Conservation (phyloP, 257 asterid species). For the Striga asiatica region DNA sequence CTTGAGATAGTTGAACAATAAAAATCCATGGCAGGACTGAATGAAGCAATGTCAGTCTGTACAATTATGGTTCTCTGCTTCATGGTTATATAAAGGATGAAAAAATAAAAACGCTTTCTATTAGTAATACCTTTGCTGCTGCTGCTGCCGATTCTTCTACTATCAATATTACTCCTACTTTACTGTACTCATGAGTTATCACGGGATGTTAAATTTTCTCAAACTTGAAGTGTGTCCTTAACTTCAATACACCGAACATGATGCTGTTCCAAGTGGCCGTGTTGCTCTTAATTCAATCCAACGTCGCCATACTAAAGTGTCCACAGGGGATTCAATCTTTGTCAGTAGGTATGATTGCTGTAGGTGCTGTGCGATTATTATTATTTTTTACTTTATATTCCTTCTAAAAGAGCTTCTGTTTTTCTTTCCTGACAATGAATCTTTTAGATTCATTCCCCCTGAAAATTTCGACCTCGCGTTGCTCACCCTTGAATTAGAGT, state of each 20-base stretch:
- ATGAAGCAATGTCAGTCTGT: not conserved
- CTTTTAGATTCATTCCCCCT: constrained; percentile 62
- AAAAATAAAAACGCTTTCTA: no score
- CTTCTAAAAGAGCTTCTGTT: no score
- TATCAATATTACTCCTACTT: not conserved
- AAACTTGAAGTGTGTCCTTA: constrained; percentile 36
- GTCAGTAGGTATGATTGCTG: no score
- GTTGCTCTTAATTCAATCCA: no score
- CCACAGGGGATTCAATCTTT: no score
- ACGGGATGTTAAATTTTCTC: not conserved
- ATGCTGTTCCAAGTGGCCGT: no score
- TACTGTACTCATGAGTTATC: not conserved
- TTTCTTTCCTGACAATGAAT: not conserved
- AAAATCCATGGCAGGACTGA: not conserved
- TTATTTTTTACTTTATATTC: no score
- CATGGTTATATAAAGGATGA: not conserved
- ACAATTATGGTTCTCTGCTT: not conserved
- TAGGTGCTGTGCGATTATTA: no score
- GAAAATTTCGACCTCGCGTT: constrained; percentile 65
- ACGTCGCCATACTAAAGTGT: no score
- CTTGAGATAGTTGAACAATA: not conserved
- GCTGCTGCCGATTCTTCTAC: constrained; percentile 1
- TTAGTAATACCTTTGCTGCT: not conserved
- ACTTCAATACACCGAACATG: constrained; percentile 2
- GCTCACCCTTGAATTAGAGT: constrained; percentile 85